These are phyloP conservation scores for Fusarium illudens DNA, from an alignment of 2,329 filamentous ascomycete species.

Conservation along the genomic window DNA sequence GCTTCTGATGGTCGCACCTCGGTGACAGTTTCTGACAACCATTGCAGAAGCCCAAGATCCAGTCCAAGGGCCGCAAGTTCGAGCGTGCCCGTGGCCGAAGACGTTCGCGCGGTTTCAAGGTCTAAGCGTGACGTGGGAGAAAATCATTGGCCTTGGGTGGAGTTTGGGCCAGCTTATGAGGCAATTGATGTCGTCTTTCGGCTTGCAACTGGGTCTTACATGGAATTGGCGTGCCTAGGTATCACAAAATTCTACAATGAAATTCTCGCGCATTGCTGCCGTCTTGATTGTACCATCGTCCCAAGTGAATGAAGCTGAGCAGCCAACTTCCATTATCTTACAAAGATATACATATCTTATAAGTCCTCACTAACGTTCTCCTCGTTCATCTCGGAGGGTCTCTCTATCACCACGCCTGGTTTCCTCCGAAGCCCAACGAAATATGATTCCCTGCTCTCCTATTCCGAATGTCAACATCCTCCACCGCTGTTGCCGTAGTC, in stretches of 20 bases:
- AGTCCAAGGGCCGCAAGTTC: constrained; percentile 99
- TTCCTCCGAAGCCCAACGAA: constrained; percentile 83
- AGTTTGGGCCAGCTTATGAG: constrained; percentile 41
- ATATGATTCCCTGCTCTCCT: constrained; percentile 75
- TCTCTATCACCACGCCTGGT: constrained; percentile 45
- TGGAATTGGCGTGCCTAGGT: constrained; percentile 59
- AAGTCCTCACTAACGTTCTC: background rate
- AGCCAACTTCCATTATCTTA: background rate
- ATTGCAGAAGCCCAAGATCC: constrained; percentile 88
- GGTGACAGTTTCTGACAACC: constrained; percentile 44
- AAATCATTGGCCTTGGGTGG: constrained; percentile 40
- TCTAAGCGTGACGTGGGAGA: constrained; percentile 69
- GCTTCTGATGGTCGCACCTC: background rate
- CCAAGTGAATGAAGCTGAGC: background rate
- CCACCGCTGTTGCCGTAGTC: background rate
- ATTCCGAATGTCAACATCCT: constrained; percentile 1
- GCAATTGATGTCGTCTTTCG: constrained; percentile 44
- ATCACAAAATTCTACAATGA: constrained; percentile 52
- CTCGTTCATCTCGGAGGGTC: background rate
- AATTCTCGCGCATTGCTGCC: constrained; percentile 43
- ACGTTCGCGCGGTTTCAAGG: constrained; percentile 99
- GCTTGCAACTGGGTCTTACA: constrained; percentile 50
- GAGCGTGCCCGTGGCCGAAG: constrained; percentile 98
- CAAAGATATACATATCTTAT: background rate
- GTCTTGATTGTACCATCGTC: constrained; percentile 32